Percentiles rank a stretch among this genome's conserved stretches.
These are phyloP conservation scores for Mycena galopus DNA, from an alignment of 768 basidiomycete genomes.

Conservation along the genomic window DNA sequence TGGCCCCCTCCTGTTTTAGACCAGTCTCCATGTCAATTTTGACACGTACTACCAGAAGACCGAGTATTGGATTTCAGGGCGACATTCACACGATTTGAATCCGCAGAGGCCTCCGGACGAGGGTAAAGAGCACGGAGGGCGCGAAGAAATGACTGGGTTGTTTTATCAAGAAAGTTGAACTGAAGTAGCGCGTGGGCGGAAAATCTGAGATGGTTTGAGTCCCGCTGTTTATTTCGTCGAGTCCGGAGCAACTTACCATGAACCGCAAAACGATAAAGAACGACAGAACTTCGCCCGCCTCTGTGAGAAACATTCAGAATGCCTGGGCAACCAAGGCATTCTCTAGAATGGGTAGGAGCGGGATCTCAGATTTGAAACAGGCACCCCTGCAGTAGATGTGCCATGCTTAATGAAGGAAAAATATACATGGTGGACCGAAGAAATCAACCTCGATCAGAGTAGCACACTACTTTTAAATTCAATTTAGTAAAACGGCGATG, in stretches of 20 bases:
- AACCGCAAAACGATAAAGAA: constrained; percentile 15
- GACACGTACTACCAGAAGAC: not conserved
- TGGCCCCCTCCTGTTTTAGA: not conserved
- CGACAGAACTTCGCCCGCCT: constrained; percentile 9
- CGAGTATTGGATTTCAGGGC: not conserved
- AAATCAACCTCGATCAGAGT: too few species aligned
- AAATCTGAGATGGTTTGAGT: not conserved
- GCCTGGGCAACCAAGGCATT: too few species aligned
- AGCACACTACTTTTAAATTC: too few species aligned
- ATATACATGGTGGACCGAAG: too few species aligned
- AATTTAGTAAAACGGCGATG: too few species aligned
- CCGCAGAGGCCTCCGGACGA: not conserved
- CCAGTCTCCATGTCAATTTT: not conserved
- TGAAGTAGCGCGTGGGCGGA: not conserved
- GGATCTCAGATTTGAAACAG: too few species aligned
- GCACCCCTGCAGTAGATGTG: too few species aligned
- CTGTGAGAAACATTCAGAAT: constrained; percentile 17
- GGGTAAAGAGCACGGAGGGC: constrained; percentile 5
- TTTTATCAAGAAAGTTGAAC: not conserved
- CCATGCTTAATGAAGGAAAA: too few species aligned
- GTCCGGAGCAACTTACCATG: constrained; percentile 7
- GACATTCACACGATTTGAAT: not conserved
- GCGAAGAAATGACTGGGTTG: constrained; percentile 16
- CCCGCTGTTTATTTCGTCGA: not conserved
- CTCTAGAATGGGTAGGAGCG: too few species aligned